Evolutionary conservation across 2,329 filamentous ascomycete genomes (phyloP), one percentile per base, ranked within the genome.

Genomic region (Penicillium sp.): DNA sequence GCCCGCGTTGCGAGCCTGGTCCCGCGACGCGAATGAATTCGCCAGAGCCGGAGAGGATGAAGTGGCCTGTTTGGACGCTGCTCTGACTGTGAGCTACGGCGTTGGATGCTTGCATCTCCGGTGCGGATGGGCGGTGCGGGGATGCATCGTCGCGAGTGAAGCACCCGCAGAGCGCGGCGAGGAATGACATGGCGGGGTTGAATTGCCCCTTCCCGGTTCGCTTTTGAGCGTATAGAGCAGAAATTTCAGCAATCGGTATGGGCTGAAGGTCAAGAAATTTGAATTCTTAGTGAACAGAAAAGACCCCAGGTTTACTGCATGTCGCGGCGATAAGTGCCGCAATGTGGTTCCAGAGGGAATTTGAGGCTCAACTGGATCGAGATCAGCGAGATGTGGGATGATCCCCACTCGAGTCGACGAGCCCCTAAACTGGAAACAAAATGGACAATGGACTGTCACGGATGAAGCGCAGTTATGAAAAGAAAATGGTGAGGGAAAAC

Each of bases 161-260:
- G 47, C 52, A 59, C 33, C 57, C 53, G 38, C 58, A 60, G 5
- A 59, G 39, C 17, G 14, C 40, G 16, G 45, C 33, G 27, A 60
- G 36, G 31, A 59, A 54, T 4, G 51, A 51, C 56, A 59, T 57
- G 30, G 11, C 26, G 18, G n/a, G 32, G 16, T 8, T 6, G 11
- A n/a, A 27, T 1, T 7, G 7, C 21, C 7, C 7, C 21, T 23
- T 23, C 11, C 11, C n/a, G n/a, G n/a, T n/a, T n/a, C n/a, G n/a
- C n/a, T 37, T n/a, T 11, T 14, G 25, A 26, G 5, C 10, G n/a
- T 27, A 35, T 13, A 17, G 10, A 16, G 4, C 11, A 15, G 13
- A 17, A 16, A 2, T 3, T 15, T 33, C 15, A 14, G 20, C 4
- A 16, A n/a, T n/a, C n/a, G n/a, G n/a, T n/a, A n/a, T n/a, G n/a